These are phyloP conservation scores for Elsinoe arachidis DNA, from an alignment of 2,329 filamentous ascomycete genomes.

Conservation along the genomic window DNA sequence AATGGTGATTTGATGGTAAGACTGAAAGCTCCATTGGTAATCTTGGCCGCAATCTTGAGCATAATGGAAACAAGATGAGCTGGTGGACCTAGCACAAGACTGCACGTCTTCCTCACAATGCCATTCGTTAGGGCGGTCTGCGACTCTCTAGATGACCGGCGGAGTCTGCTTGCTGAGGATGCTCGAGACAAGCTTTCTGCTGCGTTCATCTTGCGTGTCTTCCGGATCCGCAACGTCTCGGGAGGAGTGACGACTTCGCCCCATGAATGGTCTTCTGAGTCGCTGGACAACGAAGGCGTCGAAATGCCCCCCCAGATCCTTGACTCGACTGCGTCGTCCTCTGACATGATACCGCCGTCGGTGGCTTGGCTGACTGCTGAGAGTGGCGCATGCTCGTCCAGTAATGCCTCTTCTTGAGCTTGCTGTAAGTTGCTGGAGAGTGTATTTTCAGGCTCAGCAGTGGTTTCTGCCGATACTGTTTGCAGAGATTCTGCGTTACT, in stretches of 20 bases:
- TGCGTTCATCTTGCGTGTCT: constrained; percentile 25
- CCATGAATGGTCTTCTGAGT: constrained; percentile 34
- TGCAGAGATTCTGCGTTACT: background rate
- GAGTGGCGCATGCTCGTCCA: constrained; percentile 7
- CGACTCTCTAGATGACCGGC: constrained; percentile 8
- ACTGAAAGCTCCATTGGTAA: constrained; percentile 44
- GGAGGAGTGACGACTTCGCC: constrained; percentile 35
- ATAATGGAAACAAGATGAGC: constrained; percentile 69
- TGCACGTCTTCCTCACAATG: constrained; percentile 67
- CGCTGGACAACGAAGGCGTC: constrained; percentile 38
- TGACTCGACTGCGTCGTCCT: constrained; percentile 7
- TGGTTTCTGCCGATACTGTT: background rate
- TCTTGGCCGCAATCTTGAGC: constrained; percentile 69
- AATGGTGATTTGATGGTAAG: constrained; percentile 13
- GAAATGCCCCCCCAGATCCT: constrained; percentile 21
- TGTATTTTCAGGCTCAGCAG: background rate
- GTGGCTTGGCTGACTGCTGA: constrained; percentile 20
- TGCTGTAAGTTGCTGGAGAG: background rate
- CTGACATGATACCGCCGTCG: constrained; percentile 8
- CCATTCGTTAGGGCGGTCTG: constrained; percentile 26
- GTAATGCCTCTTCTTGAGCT: background rate
- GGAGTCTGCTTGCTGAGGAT: background rate
- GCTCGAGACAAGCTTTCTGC: background rate
- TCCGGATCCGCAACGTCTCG: constrained; percentile 29
- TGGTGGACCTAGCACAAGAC: constrained; percentile 71